These are phyloP conservation scores for Pilobolus umbonatus DNA, from an alignment of 192 early-diverging fungal species.

Conservation along the genomic window DNA sequence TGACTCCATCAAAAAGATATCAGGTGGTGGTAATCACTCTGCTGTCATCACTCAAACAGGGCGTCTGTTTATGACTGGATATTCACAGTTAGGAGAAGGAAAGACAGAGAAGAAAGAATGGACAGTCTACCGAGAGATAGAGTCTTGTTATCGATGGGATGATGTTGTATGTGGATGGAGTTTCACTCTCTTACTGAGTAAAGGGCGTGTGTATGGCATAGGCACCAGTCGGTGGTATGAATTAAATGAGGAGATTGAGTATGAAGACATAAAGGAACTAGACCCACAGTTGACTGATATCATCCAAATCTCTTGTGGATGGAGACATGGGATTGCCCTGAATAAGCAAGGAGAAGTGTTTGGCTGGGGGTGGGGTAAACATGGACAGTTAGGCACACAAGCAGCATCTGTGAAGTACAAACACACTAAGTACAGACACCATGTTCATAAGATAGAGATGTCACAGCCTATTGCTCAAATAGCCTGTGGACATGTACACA, in stretches of 20 bases:
- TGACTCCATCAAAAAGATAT: slow-evolving; percentile 27
- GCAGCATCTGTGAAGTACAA: neutral
- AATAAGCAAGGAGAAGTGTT: slow-evolving; percentile 32
- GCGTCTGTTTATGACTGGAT: slow-evolving; percentile 7
- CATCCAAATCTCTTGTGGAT: slow-evolving; percentile 53
- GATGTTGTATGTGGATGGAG: slow-evolving; percentile 65
- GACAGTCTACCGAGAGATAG: neutral
- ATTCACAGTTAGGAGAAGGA: slow-evolving; percentile 14
- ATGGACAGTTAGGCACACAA: slow-evolving; percentile 48
- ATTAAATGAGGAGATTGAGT: slow-evolving; percentile 37
- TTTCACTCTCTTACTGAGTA: slow-evolving; percentile 37
- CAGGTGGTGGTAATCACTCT: slow-evolving; percentile 70
- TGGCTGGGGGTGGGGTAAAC: slow-evolving; percentile 54
- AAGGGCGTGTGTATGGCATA: slow-evolving; percentile 41
- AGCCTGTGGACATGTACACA: slow-evolving; percentile 63
- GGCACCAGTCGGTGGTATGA: slow-evolving; percentile 53
- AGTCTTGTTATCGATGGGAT: slow-evolving; percentile 18
- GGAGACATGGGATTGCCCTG: slow-evolving; percentile 59
- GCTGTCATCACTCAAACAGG: slow-evolving; percentile 20
- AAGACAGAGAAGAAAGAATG: neutral
- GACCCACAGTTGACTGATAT: slow-evolving; percentile 24
- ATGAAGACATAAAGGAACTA: slow-evolving; percentile 12
- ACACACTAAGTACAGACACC: slow-evolving; percentile 21
- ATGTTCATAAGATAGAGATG: slow-evolving; percentile 17
- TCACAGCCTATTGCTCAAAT: slow-evolving; percentile 41